Evolutionary conservation across 352 stramenopile species (phyloP).

Genomic region (Blastocystis sp.): DNA sequence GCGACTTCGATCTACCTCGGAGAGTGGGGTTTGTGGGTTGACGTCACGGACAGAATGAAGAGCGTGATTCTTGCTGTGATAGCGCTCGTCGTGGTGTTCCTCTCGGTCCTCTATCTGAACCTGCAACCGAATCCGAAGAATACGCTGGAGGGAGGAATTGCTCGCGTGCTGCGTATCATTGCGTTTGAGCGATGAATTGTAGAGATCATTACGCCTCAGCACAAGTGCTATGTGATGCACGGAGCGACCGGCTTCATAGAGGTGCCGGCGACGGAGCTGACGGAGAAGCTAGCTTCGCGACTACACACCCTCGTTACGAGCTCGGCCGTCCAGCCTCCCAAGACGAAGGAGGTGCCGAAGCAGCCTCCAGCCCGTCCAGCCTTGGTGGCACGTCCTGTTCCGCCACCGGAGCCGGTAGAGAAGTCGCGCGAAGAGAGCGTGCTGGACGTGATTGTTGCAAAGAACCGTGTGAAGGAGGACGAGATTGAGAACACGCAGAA

Average conservation of each 20-base stretch:
- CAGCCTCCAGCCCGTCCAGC: background rate
- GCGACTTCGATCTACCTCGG: conserved; percentile 26
- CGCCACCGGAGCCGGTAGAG: background rate
- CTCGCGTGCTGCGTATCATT: background rate
- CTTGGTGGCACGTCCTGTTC: background rate
- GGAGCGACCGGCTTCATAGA: background rate
- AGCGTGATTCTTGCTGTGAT: background rate
- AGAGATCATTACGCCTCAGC: background rate
- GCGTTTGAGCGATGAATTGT: background rate
- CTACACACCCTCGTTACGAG: background rate
- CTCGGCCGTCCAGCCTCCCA: background rate
- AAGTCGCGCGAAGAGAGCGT: background rate
- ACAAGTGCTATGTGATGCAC: background rate
- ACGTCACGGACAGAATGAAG: background rate
- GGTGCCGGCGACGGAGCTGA: background rate
- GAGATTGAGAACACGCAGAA: background rate
- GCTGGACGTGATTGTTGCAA: background rate
- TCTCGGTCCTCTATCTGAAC: background rate
- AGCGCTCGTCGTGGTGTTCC: conserved; percentile 9
- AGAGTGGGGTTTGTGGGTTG: background rate
- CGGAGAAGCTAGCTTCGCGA: background rate
- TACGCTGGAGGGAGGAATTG: background rate
- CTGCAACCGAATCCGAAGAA: background rate
- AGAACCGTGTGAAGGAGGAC: background rate
- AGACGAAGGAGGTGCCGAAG: background rate